phyloP scores from a whole-genome alignment of 139 green algal genomes.

The Asterochloris sp. region DNA sequence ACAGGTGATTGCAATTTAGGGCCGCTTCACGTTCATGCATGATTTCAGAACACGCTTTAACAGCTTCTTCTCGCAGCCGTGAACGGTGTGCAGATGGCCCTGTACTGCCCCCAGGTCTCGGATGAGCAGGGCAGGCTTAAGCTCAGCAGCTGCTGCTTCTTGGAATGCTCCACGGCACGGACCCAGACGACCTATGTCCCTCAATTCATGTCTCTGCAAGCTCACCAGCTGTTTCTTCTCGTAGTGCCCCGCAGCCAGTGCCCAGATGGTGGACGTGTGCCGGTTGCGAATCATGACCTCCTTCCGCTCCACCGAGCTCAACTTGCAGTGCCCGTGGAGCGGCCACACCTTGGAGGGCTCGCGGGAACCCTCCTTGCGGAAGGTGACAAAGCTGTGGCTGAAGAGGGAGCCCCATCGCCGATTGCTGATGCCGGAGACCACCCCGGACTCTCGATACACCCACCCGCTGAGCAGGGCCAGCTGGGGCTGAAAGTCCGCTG shows the following conservation, averaged over 20 bases:
- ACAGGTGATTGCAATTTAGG: too few relatives aligned
- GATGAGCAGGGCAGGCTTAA: too few relatives aligned
- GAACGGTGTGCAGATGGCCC: too few relatives aligned
- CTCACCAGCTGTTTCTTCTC: constrained; percentile 19
- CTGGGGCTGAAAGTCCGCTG: background rate
- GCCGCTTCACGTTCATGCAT: too few relatives aligned
- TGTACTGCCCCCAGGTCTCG: too few relatives aligned
- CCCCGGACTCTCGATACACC: constrained; percentile 13
- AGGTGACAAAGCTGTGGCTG: constrained; percentile 12
- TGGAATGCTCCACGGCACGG: background rate
- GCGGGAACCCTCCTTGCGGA: background rate
- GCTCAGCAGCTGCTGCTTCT: too few relatives aligned
- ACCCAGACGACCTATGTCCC: background rate
- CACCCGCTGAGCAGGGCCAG: background rate
- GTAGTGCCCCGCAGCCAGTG: constrained; percentile 13
- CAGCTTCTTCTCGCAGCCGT: too few relatives aligned
- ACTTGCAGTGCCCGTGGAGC: constrained; percentile 7
- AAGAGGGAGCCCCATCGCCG: constrained; percentile 12
- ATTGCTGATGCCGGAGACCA: constrained; percentile 14
- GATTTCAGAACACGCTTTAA: too few relatives aligned
- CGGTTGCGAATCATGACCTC: constrained; percentile 11
- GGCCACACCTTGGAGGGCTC: constrained; percentile 23
- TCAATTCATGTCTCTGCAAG: too few relatives aligned
- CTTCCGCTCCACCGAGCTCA: constrained; percentile 9
- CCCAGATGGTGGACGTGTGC: constrained; percentile 20